Base-by-base conservation (phyloP, 192 early-diverging fungal species). In the Entomortierella parvispora region DNA sequence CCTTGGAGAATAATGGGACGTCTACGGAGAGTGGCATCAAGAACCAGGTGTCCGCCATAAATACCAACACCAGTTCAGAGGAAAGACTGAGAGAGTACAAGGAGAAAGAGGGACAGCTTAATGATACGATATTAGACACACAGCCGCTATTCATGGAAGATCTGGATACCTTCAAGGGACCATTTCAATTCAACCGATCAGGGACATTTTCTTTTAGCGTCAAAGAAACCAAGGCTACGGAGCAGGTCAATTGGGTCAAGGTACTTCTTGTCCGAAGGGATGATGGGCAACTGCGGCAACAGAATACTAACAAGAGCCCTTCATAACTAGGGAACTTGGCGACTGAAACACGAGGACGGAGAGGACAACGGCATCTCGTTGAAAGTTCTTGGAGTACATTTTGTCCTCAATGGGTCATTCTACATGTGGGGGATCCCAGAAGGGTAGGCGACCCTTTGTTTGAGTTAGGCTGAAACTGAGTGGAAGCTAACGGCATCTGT, bases 351-450 rank as follows among this genome's bases (percentile, higher is more conserved):
- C 54, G 69, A 71, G 3, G 82, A 87, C 31, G 75, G 71, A n/a
- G 75, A 77, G 12, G 83, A 83, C 47, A 74, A 65, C 59, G 85
- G 85, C 0, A 72, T 84, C 17, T 61, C 82, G 20, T 54, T 87
- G 40, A 55, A 62, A 17, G 79, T 81, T 14, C 82, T 82, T 40
- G 86, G 86, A 25, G 64, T 85, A 26, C 86, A 87, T 37, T 87
- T 82, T 56, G 76, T 85, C 42, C 65, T 71, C n/a, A 85, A 87
- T 45, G 86, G 86, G 18, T 71, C 83, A 3, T 50, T 87, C 33
- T 87, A 85, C 44, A 70, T 87, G 58, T 79, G 78, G 67, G 82
- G 69, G 1, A 82, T 79, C 23, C 82, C 83, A 20, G 80, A 82
- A 28, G 69, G 76, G 81, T 86, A 75, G 51, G 67, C 48, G 37